Conservation (phyloP, 2,329 filamentous ascomycete genomes). For the Exserohilum turcica region DNA sequence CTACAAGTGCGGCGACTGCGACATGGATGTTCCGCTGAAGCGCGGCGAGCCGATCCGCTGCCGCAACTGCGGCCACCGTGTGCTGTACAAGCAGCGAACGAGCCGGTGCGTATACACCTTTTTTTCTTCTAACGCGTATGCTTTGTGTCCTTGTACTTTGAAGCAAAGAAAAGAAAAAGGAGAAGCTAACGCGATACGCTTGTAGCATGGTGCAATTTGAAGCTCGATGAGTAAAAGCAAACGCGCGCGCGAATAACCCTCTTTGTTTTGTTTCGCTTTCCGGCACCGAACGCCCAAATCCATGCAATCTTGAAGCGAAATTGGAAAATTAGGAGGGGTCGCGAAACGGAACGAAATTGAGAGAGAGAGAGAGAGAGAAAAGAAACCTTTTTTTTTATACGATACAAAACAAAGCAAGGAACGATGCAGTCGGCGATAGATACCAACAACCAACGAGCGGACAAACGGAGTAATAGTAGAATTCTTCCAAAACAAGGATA, state of each 20-base stretch:
- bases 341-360: too few species aligned
- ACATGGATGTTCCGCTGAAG: constrained; percentile 74
- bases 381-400: too few species aligned
- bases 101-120: constrained; percentile 73
- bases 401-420: too few species aligned
- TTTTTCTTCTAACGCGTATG: neutral
- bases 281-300: too few species aligned
- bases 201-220: constrained; percentile 94
- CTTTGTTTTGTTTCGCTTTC: too few species aligned
- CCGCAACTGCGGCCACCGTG: constrained; percentile 91
- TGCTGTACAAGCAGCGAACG: constrained; percentile 96
- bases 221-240: constrained; percentile 66
- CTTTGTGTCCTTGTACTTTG: neutral
- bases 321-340: too few species aligned
- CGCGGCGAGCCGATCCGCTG: constrained; percentile 82
- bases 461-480: neutral
- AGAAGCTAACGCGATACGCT: constrained; percentile 18
- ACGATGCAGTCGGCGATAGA: too few species aligned
- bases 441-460: too few species aligned
- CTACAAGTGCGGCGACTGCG: constrained; percentile 80
- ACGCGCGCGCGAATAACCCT: too few species aligned
- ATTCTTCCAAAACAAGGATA: too few species aligned
- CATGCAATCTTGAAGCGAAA: too few species aligned
- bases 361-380: too few species aligned
- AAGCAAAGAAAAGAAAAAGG: neutral